Evolutionary conservation across 495 filamentous ascomycete genomes (phyloP).

Genomic region (Neurospora intermedia): DNA sequence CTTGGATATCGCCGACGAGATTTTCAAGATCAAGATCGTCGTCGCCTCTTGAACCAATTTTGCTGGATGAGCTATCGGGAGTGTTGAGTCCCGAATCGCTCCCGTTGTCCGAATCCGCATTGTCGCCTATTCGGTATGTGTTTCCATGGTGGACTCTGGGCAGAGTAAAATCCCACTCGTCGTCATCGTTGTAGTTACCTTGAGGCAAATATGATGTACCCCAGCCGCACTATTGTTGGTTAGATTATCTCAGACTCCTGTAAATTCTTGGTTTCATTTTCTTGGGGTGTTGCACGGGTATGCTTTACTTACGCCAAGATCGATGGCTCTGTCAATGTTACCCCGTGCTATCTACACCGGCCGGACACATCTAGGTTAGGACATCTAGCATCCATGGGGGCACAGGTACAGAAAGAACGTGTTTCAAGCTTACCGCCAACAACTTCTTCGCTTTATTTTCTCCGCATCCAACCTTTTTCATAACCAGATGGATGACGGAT

Average conservation of each 20-base stretch:
- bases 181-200: neutral
- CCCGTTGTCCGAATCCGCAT: neutral
- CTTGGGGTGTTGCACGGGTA: neutral
- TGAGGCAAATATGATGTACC: neutral
- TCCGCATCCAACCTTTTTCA: neutral
- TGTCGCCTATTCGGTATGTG: neutral
- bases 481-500: neutral
- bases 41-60: neutral
- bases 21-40: constrained; percentile 12
- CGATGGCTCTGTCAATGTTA: neutral
- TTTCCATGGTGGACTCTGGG: neutral
- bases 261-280: neutral
- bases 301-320: neutral
- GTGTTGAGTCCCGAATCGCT: neutral
- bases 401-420: neutral
- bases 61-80: neutral
- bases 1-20: constrained; percentile 19
- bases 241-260: neutral
- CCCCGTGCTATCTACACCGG: neutral
- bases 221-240: neutral
- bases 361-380: neutral
- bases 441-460: neutral
- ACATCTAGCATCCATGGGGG: neutral
- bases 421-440: neutral
- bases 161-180: neutral